A percentile compares a stretch with the other conserved stretches of the same genome.
Conservation (phyloP, 129 eudicot species). For the Chrysanthemum makinoi region DNA sequence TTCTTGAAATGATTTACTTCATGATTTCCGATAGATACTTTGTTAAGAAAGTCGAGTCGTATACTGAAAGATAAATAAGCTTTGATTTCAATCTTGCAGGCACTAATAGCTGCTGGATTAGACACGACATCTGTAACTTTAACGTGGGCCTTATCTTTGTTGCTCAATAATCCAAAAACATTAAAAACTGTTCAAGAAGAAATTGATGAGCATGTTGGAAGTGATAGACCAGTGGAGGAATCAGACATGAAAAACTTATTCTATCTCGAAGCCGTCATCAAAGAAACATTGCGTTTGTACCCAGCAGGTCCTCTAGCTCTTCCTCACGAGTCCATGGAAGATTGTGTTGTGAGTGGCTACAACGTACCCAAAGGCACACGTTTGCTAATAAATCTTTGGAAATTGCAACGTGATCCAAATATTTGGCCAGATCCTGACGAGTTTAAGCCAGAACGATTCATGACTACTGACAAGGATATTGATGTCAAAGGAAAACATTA, state of each 20-base stretch:
- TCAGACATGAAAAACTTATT: slow-evolving; percentile 36
- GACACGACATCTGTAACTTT: slow-evolving; percentile 15
- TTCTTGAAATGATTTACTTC: no score
- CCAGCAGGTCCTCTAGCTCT: slow-evolving; percentile 31
- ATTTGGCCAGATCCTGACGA: slow-evolving; percentile 28
- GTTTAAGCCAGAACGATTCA: slow-evolving; percentile 38
- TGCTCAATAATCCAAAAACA: slow-evolving; percentile 26
- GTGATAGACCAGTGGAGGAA: slow-evolving; percentile 33
- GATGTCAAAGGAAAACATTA: slow-evolving; percentile 28
- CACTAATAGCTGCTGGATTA: slow-evolving; percentile 8
- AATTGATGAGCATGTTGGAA: slow-evolving; percentile 31
- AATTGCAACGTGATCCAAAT: slow-evolving; percentile 26
- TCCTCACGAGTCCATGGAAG: slow-evolving; percentile 28
- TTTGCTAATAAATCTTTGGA: slow-evolving; percentile 32
- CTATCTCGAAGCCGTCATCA: slow-evolving; percentile 28
- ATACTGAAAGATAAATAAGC: no score
- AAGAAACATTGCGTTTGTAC: slow-evolving; percentile 38
- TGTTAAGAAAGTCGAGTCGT: no score
- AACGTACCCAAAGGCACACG: slow-evolving; percentile 36
- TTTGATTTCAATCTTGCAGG: slow-evolving; percentile 3
- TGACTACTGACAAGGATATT: slow-evolving; percentile 24
- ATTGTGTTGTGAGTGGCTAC: slow-evolving; percentile 34
- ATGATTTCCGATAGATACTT: no score
- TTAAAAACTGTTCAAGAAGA: slow-evolving; percentile 13
- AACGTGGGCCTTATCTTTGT: slow-evolving; percentile 34